phyloP scores from a whole-genome alignment of 768 basidiomycete species.

The Suillus paluster region DNA sequence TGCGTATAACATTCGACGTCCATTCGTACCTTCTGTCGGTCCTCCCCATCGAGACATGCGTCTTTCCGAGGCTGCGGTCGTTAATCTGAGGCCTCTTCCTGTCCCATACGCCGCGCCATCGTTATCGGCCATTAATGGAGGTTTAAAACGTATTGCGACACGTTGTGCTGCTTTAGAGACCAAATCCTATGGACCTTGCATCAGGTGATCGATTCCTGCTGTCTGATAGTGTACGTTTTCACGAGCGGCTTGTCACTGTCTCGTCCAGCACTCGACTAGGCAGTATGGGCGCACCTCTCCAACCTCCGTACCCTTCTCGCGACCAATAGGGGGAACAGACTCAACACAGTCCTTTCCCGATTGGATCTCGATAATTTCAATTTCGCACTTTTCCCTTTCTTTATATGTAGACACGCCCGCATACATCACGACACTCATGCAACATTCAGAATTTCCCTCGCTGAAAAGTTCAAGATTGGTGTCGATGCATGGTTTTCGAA shows the following conservation, averaged over 20 bases:
- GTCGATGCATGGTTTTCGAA: too few relatives aligned
- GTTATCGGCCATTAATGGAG: too few relatives aligned
- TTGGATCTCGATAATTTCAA: accelerated
- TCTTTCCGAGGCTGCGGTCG: not conserved
- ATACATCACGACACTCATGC: not conserved
- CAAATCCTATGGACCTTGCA: too few relatives aligned
- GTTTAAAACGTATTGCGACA: not conserved
- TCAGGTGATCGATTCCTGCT: not conserved
- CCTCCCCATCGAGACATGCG: not conserved
- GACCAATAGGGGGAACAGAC: not conserved
- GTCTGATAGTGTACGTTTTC: not conserved
- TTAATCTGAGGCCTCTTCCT: conserved; percentile 1
- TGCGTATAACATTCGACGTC: not conserved
- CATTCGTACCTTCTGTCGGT: not conserved
- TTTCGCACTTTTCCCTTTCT: not conserved
- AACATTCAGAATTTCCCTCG: not conserved
- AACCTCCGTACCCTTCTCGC: not conserved
- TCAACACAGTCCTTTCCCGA: too few relatives aligned
- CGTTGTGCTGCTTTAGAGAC: not conserved
- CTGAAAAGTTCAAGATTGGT: not conserved
- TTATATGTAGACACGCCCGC: not conserved
- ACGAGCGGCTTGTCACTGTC: not conserved
- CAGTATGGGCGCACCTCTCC: conserved; percentile 4
- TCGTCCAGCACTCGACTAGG: not conserved
- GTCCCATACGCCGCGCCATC: not conserved